Percentiles rank a stretch among this genome's conserved stretches.
phyloP scores from a whole-genome alignment of 495 filamentous ascomycete species.

The Cudoniella acicularis region DNA sequence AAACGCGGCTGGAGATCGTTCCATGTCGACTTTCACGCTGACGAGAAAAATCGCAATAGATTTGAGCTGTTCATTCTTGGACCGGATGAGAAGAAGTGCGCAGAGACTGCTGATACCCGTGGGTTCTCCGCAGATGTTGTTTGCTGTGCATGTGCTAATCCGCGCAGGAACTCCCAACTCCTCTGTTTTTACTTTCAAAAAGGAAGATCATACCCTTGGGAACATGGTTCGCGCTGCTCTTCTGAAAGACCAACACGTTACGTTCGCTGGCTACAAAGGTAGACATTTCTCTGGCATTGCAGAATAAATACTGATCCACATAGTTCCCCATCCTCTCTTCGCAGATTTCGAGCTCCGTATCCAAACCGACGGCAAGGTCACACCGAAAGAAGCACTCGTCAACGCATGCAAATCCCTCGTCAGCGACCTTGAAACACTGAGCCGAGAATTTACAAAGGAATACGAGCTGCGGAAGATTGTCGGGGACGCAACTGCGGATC shows the following conservation, averaged over 20 bases:
- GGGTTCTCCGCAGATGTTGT: conserved; percentile 30
- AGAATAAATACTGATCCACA: conserved; percentile 2
- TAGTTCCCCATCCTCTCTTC: conserved; percentile 81
- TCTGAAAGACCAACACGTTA: conserved; percentile 70
- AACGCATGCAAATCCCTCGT: conserved; percentile 75
- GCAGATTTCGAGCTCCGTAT: conserved; percentile 83
- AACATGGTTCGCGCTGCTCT: conserved; percentile 84
- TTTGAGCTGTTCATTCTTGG: conserved; percentile 86
- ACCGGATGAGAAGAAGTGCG: conserved; percentile 89
- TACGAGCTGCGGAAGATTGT: conserved; percentile 91
- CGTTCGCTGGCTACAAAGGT: conserved; percentile 87
- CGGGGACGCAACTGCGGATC: conserved; percentile 31
- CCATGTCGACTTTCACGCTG: no score
- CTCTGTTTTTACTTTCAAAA: conserved; percentile 88
- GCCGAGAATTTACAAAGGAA: conserved; percentile 90
- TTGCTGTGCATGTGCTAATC: neutral
- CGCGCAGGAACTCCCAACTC: conserved; percentile 72
- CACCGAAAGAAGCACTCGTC: conserved; percentile 82
- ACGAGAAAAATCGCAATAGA: conserved; percentile 41
- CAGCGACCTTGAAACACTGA: conserved; percentile 67
- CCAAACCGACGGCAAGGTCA: conserved; percentile 85
- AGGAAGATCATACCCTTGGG: conserved; percentile 95
- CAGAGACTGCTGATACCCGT: conserved; percentile 82
- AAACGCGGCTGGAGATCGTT: no score
- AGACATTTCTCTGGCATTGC: conserved; percentile 19